Conservation (phyloP, 2,329 filamentous ascomycete species). For the Diaporthe nobilis region DNA sequence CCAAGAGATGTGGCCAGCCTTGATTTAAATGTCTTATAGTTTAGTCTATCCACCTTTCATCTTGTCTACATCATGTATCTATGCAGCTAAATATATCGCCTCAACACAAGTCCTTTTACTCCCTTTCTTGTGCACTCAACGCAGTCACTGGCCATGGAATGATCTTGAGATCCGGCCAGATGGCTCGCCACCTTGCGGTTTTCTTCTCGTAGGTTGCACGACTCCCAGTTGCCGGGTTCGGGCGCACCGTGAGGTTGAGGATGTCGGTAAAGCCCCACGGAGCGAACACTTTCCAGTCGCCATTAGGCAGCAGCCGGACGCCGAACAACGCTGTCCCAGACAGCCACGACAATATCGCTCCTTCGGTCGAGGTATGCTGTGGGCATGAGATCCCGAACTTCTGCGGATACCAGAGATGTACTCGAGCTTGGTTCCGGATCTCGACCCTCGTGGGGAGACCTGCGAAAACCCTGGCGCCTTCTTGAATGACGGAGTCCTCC, state of each 20-base stretch:
- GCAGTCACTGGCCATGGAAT: conserved; percentile 36
- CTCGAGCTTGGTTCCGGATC: conserved; percentile 56
- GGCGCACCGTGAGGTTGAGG: conserved; percentile 52
- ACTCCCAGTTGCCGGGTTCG: conserved; percentile 49
- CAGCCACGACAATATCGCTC: conserved; percentile 53
- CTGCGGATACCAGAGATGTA: conserved; percentile 54
- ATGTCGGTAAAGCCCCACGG: conserved; percentile 54
- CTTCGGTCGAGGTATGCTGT: conserved; percentile 49
- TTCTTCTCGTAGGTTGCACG: conserved; percentile 51
- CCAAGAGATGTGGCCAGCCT: background rate
- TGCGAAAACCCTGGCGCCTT: conserved; percentile 49
- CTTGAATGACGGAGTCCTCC: conserved; percentile 53
- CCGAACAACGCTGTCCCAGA: conserved; percentile 54
- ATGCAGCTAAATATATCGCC: background rate
- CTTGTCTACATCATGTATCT: background rate
- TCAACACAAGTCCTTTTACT: background rate
- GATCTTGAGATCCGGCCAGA: conserved; percentile 50
- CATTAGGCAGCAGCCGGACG: conserved; percentile 46
- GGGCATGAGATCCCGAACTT: conserved; percentile 51
- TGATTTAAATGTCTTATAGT: background rate
- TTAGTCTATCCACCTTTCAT: background rate
- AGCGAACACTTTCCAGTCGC: conserved; percentile 53
- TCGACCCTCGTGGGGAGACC: conserved; percentile 52
- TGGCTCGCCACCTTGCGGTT: conserved; percentile 48
- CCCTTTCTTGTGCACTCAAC: background rate